These are phyloP conservation scores for Tolypocladium ophioglossoides DNA, from an alignment of 2,329 filamentous ascomycete genomes.

Conservation along the genomic window DNA sequence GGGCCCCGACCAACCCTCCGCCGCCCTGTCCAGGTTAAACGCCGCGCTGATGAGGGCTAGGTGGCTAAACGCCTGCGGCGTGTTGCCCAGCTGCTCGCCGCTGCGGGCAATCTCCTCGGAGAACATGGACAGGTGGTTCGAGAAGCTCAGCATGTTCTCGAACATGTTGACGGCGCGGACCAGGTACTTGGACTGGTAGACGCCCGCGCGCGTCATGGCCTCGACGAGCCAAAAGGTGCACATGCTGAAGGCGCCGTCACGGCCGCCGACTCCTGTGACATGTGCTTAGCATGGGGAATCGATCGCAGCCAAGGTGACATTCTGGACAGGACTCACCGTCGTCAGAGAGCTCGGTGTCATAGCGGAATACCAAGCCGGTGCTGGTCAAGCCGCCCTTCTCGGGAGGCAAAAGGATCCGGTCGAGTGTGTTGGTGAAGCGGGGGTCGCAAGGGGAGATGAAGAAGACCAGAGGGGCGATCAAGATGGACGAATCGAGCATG, in stretches of 20 bases:
- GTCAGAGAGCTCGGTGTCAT: constrained; percentile 57
- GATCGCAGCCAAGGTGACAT: constrained; percentile 5
- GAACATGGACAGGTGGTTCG: constrained; percentile 69
- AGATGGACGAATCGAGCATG: constrained; percentile 61
- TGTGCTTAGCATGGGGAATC: background rate
- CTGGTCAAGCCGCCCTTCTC: constrained; percentile 68
- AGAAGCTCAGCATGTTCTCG: constrained; percentile 67
- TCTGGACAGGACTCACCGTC: constrained; percentile 41
- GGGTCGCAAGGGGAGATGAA: constrained; percentile 72
- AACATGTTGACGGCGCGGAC: constrained; percentile 56
- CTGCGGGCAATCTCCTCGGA: constrained; percentile 66
- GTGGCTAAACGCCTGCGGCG: constrained; percentile 70
- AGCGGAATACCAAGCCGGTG: constrained; percentile 65
- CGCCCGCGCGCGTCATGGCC: constrained; percentile 58
- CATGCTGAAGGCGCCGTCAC: constrained; percentile 70
- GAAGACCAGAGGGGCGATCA: constrained; percentile 70
- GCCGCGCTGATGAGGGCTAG: constrained; percentile 66
- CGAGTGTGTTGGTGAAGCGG: constrained; percentile 61
- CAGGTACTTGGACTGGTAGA: constrained; percentile 55
- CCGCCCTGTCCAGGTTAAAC: constrained; percentile 58
- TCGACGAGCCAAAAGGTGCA: constrained; percentile 79
- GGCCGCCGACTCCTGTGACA: constrained; percentile 54
- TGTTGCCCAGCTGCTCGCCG: constrained; percentile 71
- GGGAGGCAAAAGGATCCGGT: constrained; percentile 59
- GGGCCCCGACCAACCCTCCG: constrained; percentile 12